These are phyloP conservation scores for Pleurotus platypus DNA, from an alignment of 768 basidiomycete species.

Conservation along the genomic window DNA sequence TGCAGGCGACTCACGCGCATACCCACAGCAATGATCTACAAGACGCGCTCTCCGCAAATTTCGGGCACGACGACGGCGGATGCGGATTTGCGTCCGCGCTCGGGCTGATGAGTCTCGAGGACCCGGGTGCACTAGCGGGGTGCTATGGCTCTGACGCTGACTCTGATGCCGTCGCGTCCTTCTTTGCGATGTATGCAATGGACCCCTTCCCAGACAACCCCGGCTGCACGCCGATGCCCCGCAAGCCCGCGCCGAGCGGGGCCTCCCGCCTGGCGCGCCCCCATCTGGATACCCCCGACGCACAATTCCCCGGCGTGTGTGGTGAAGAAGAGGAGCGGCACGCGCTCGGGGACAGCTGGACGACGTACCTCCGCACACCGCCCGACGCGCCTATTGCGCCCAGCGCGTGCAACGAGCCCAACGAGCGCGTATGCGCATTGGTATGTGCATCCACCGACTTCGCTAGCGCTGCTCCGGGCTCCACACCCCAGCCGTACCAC, in stretches of 20 bases:
- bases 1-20: not conserved
- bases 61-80: constrained; percentile 22
- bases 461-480: constrained; percentile 10
- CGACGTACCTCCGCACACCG: constrained; percentile 68
- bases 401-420: too few relatives aligned
- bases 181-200: constrained; percentile 41
- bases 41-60: not conserved
- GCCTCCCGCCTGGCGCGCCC: constrained; percentile 6
- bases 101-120: constrained; percentile 76
- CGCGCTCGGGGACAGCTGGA: constrained; percentile 72
- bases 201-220: constrained; percentile 27
- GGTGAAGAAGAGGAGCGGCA: constrained; percentile 24
- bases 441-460: constrained; percentile 3
- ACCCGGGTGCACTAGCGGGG: constrained; percentile 62
- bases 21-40: not conserved
- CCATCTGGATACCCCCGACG: constrained; percentile 9
- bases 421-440: too few relatives aligned
- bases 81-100: constrained; percentile 54
- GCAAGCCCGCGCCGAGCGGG: not conserved
- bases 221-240: constrained; percentile 34
- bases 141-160: constrained; percentile 20
- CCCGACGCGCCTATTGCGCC: constrained; percentile 16
- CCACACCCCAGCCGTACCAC: constrained; percentile 18
- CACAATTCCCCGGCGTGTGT: constrained; percentile 28
- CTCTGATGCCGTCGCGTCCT: constrained; percentile 51